Evolutionary conservation across 1,139 yeast genomes (phyloP).

Genomic region (Pichia sp.): DNA sequence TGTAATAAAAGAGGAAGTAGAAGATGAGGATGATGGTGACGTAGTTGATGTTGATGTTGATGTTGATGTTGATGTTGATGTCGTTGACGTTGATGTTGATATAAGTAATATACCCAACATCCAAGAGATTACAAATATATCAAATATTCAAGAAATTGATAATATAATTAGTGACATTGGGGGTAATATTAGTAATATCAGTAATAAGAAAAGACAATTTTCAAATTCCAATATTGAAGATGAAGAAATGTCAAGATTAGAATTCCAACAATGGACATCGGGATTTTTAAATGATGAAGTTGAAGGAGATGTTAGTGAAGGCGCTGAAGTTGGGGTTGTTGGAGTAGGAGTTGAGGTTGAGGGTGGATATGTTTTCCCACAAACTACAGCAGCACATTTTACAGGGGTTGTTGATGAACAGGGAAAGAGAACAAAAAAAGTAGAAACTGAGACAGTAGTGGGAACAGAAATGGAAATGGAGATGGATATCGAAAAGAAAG

Average conservation of each 20-base stretch:
- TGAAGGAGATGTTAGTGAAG: conserved; percentile 5
- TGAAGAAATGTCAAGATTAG: conserved; percentile 37
- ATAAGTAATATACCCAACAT: not conserved
- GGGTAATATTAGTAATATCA: conserved; percentile 26
- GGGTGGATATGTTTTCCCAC: conserved; percentile 16
- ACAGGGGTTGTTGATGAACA: conserved; percentile 11
- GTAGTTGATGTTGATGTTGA: not conserved
- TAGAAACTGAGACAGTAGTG: not conserved
- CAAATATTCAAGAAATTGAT: not conserved
- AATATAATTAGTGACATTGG: not conserved
- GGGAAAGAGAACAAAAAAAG: not conserved
- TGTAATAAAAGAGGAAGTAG: not conserved
- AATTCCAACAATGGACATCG: conserved; percentile 47
- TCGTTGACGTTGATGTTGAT: conserved; percentile 2
- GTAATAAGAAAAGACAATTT: conserved; percentile 36
- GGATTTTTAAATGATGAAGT: conserved; percentile 43
- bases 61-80: not conserved
- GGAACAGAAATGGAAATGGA: not conserved
- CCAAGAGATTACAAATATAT: not conserved
- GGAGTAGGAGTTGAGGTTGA: conserved; percentile 7
- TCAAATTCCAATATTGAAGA: conserved; percentile 23
- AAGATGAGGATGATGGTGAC: not conserved
- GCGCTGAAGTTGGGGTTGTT: conserved; percentile 1
- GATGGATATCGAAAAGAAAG: conserved; percentile 1
- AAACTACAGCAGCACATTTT: conserved; percentile 13